phyloP scores from a whole-genome alignment of 345 rosid species.

The Pistacia integerrima region DNA sequence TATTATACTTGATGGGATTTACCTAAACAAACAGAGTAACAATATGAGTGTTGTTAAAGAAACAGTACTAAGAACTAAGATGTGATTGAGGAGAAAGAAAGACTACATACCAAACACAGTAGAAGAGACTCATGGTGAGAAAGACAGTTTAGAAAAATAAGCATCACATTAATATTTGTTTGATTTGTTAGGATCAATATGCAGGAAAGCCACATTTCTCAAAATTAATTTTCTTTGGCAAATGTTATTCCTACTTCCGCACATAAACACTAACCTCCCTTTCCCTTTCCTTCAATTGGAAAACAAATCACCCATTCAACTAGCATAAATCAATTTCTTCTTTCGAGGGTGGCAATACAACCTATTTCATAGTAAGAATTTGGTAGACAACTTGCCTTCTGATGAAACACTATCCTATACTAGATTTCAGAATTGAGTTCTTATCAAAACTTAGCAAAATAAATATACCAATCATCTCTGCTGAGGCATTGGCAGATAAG shows the following conservation, averaged over 20 bases:
- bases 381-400: background rate
- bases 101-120: too few relatives aligned
- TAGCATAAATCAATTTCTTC: background rate
- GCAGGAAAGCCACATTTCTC: background rate
- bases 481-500: background rate
- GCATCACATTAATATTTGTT: background rate
- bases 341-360: background rate
- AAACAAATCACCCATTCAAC: background rate
- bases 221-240: background rate
- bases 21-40: slow-evolving; percentile 34
- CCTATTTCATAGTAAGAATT: background rate
- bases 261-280: background rate
- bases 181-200: background rate
- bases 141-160: background rate
- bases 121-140: background rate
- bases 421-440: background rate
- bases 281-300: background rate
- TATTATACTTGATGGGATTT: slow-evolving; percentile 55
- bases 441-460: background rate
- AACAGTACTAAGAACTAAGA: background rate
- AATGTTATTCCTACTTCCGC: background rate
- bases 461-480: background rate
- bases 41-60: background rate
- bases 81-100: too few relatives aligned
- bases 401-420: background rate